Base-by-base conservation (phyloP, 495 filamentous ascomycete species). In the Xylaria acuta region DNA sequence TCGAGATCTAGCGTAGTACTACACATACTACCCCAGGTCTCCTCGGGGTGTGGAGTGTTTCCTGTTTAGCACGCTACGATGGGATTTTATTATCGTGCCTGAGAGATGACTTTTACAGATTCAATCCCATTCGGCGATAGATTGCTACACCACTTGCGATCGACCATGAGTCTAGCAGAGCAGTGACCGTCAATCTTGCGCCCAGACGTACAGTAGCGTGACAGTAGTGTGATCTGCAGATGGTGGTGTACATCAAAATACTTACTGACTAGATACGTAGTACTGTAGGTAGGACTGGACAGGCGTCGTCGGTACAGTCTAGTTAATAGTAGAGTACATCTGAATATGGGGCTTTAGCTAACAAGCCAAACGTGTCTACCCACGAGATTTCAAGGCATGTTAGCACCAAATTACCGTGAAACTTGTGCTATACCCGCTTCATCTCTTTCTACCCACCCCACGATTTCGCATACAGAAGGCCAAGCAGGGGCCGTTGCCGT, bases 181-280 rank as follows among this genome's bases (percentile, higher is more conserved):
- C 16, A 49, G 16, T n/a, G 38, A 47, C 14, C 25, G 41, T 64
- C 62, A 41, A 64, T 64, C 27, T 47, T 14, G 43, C 1, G 43
- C 18, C 41, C 41, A 43, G 43, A 0, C 38, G 64, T 25, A 27
- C 64, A 51, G 49, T 58, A 58, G 49, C 18, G 66, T 36, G 11
- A 18, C 64, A 27, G 45, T 68, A 68, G 65, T 54, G 65, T 20
- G 65, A 68, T 68, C 65, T 68, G 49, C 65, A 58, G 36, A 67
- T 67, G 64, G 1, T 18, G 6, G 8, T 22, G 53, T n/a, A 58
- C 25, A 68, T 68, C 66, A 45, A 68, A 68, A 68, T 68, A 20
- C n/a, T n/a, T 12, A 9, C 11, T 54, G 51, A 54, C 51, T 56
- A 30, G 53, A 7, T 7, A 38, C 3, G 36, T 38, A 38, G 3